Evolutionary conservation across 805 yeast genomes (phyloP), one percentile per base, ranked within the genome.

Genomic region (Pichia sporocuriosa): DNA sequence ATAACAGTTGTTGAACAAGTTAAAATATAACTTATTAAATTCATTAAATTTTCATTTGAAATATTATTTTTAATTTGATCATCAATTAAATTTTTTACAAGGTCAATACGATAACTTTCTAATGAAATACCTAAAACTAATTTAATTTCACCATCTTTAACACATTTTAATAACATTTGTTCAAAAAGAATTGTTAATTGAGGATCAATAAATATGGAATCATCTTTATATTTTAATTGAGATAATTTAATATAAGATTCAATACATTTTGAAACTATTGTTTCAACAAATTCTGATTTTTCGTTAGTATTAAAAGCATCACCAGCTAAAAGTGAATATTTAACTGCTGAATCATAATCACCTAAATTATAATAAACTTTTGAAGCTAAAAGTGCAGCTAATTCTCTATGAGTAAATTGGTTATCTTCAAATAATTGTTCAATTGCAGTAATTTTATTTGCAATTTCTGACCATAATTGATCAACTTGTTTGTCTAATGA

Each of bases 401-500:
- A 72, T 35, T 76, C 66, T 52, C 94, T 76, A 41, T 79, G 78
- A 24, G 55, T 40, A 63, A 90, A 93, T 20, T 72, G 62, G 45
- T 75, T 72, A 60, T 90, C 95, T 65, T 93, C 97, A 56, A 81
- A 88, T 41, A 93, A 69, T 49, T 87, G 95, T 66, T 93, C 98
- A 55, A 93, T 84, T 42, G 84, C 88, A 23, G 85, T 70, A 47
- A 93, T 77, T 56, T 75, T 80, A 65, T 93, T 93, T 44, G 98
- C 95, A 44, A 93, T 84, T 68, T 93, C 97, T 3, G 98, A 87
- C 98, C 98, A 93, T 45, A 87, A 72, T 62, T 86, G 89, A 66
- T 88, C 95, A 39, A 87, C 96, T 38, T 84, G 75, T 22, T 68
- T 73, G 59, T 88, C 84, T 51, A 93, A 75, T 16, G 95, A 80